Evolutionary conservation across 331 rosid genomes (phyloP), one percentile per base, ranked within the genome.

Genomic region (Telfairia occidentalis): DNA sequence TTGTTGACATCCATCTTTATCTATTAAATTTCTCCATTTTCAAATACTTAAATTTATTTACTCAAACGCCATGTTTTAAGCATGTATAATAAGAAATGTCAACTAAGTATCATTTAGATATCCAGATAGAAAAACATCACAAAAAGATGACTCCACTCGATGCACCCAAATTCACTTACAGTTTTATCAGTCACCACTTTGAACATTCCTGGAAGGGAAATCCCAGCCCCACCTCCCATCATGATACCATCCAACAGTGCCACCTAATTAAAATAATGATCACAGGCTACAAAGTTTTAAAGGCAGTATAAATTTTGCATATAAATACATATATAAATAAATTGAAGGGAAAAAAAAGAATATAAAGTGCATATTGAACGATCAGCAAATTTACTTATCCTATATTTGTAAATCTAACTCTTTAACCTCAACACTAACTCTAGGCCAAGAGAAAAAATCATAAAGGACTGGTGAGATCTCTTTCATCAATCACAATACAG

Each of bases 211-310:
- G 92, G 89, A 76, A 95, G 82, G 63, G 97, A 79, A 84, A 95
- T 95, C 77, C 99, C 97, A 74, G 93, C 93, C 67, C 99, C 99
- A 52, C 87, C 85, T 78, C 99, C 97, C 97, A 95, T 90, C 42
- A 90, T 87, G 83, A 88, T 79, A 66, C 99, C 99, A 82, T 95
- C 85, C 85, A 92, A 74, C 78, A 95, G 78, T 50, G 99, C 96
- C 72, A 95, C 96, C 99, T 90, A 74, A 46, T 78, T 67, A 43
- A 79, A 50, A 76, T 38, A 65, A 75, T 73, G 78, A 78, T 73
- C 24, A 77, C 73, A 55, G 61, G 76, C 49, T 21, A 53, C 38
- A 43, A 70, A 26, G 30, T 30, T 66, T 42, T 34, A 21, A 2
- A 29, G 43, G 28, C 24, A 52, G 15, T 40, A 18, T 23, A 30